Base-by-base conservation (phyloP, 495 filamentous ascomycete genomes). In the Aspergillus avenaceus region DNA sequence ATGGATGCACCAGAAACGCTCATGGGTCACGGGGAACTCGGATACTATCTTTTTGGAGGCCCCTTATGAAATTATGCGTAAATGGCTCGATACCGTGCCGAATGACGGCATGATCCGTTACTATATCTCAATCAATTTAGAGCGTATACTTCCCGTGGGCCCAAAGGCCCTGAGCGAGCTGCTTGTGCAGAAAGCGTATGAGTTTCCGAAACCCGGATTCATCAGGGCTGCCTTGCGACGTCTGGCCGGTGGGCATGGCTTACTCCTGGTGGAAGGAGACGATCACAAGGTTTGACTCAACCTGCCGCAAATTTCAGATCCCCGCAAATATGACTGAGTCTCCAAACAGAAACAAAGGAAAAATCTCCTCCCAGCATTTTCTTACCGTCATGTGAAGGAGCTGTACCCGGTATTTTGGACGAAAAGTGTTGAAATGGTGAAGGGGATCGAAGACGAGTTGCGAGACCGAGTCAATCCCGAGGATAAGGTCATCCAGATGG, bases 81-180 rank as follows among this genome's bases (percentile, higher is more conserved):
- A 82, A 32, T 92, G 88, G 90, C 59, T 78, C 16, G 74, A 84
- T 28, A 76, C 63, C 0, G 66, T 95, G 14, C 87, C 88, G 2
- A 90, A 96, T 58, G 75, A 91, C 36, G 92, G 92, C 8, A 52
- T 97, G 14, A 82, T 97, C 25, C 79, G 84, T 6, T 97, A 92
- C 45, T 74, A 75, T 18, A 55, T 69, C 13, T 45, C 84, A 5
- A 82, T 85, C 51, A 92, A 95, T 58, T 49, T 72, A 5, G 88
- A 95, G 59, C 76, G 90, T 32, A 56, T 96, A 4, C 54, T 91
- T 1, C 53, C 85, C 19, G 85, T 81, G 1, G 79, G 68, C 5
- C 77, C 88, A 3, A 86, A 90, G 58, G 79, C 76, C 0, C 64
- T 90, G 9, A 72, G 77, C 5, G 87, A 92, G 54, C 69, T 89